These are phyloP conservation scores for Amyloporia xantha DNA, from an alignment of 768 basidiomycete species.

Conservation along the genomic window DNA sequence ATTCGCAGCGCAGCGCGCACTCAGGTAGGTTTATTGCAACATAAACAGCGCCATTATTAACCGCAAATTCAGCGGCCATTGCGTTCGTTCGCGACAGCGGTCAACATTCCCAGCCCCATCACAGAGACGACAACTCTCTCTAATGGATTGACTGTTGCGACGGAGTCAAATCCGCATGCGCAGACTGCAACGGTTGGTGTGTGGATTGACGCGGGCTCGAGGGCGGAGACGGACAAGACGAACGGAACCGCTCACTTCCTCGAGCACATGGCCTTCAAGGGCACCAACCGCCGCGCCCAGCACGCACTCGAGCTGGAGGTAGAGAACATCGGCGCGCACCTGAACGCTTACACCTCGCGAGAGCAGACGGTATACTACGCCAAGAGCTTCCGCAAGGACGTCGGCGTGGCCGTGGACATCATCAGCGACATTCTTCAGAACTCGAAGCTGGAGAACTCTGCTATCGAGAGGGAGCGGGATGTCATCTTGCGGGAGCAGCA, in stretches of 20 bases:
- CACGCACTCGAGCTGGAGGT: conserved; percentile 93
- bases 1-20: conserved; percentile 33
- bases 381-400: conserved; percentile 96
- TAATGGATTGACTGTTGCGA: conserved; percentile 94
- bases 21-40: conserved; percentile 24
- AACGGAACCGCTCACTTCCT: conserved; percentile 98
- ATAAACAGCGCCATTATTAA: conserved; percentile 2
- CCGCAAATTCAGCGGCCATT: conserved; percentile 34
- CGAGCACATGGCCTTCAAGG: conserved; percentile 98
- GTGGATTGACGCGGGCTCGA: conserved; percentile 97
- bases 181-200: conserved; percentile 98
- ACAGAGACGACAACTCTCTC: conserved; percentile 90
- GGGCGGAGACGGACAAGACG: conserved; percentile 92
- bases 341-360: conserved; percentile 97
- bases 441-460: conserved; percentile 81
- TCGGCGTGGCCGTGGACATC: conserved; percentile 86
- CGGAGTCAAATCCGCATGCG: conserved; percentile 82
- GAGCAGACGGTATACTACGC: conserved; percentile 99
- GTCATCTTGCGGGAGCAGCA: conserved; percentile 97
- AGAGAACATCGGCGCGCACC: conserved; percentile 93
- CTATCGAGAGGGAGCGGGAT: conserved; percentile 93
- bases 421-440: conserved; percentile 98
- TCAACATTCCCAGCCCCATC: conserved; percentile 58
- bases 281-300: conserved; percentile 83
- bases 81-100: conserved; percentile 71